Conservation (phyloP, 2,329 filamentous ascomycete species). For the Fusarium fracticaudum region DNA sequence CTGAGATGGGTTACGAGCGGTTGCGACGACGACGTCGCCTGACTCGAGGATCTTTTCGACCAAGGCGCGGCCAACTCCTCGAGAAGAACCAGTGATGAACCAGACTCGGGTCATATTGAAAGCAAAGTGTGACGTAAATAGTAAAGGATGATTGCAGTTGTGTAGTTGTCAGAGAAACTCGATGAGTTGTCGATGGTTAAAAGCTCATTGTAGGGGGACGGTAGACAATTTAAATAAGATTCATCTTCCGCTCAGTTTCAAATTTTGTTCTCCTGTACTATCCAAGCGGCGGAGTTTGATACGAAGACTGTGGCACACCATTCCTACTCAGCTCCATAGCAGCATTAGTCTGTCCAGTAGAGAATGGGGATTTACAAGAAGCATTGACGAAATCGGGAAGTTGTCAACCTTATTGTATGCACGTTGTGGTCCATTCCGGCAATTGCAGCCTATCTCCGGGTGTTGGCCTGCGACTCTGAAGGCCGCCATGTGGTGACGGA, state of each 20-base stretch:
- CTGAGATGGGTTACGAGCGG: conserved; percentile 50
- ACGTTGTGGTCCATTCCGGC: neutral
- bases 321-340: neutral
- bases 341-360: neutral
- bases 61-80: conserved; percentile 58
- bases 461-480: neutral
- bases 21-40: conserved; percentile 58
- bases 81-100: conserved; percentile 60
- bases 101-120: conserved; percentile 48
- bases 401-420: neutral
- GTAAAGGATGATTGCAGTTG: neutral
- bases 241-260: too few relatives aligned
- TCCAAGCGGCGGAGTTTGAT: neutral
- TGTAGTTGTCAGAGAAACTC: neutral
- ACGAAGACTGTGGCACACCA: too few relatives aligned
- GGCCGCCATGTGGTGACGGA: neutral
- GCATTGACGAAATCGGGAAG: neutral
- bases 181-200: neutral
- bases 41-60: conserved; percentile 49
- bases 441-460: neutral
- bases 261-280: neutral
- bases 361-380: neutral
- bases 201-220: too few relatives aligned
- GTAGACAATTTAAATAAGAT: neutral
- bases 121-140: too few relatives aligned